Evolutionary conservation across 1,139 yeast species (phyloP), one percentile per base, ranked within the genome.

Genomic region (Candida sojae): DNA sequence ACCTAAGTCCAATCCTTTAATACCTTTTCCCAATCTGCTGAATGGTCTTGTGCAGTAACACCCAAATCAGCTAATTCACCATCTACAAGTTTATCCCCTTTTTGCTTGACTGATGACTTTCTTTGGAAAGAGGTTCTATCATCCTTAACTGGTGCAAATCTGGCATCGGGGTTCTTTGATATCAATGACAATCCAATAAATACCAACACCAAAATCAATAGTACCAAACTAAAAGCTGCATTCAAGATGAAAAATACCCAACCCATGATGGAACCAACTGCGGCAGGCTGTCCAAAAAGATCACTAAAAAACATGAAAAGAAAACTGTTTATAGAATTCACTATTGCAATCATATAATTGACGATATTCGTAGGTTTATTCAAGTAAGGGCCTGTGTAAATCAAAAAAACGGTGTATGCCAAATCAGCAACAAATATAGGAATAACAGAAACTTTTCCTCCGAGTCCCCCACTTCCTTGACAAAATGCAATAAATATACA

Each of bases 81-180:
- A 25, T 81, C 75, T 3, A 36, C 46, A 12, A 8, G 35, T n/a
- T 43, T 43, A 8, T 32, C 45, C 31, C 39, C 31, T 35, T 46
- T 51, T 23, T 51, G 39, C 12, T 49, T 46, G 7, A 68, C 60
- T 2, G 77, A 71, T 4, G 80, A 73, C 65, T 70, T 77, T 62
- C 82, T 79, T 64, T 86, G 91, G 82, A 88, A 88, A 2, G 93
- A 86, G 13, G 88, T 82, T 77, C 96, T 80, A 62, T 88, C 96
- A 70, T 88, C 96, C 57, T 75, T 84, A 7, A 92, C 92, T 13
- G 93, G 93, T 42, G 86, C 87, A 64, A 87, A 88, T 64, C 89
- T 81, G 9, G 89, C 83, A 68, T 88, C 96, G 30, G 95, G 95
- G 61, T 87, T 88, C 71, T 85, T 86, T 17, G 89, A 82, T 51